Base-by-base conservation (phyloP, 2,329 filamentous ascomycete genomes). In the Ambrosiella cleistominuta region DNA sequence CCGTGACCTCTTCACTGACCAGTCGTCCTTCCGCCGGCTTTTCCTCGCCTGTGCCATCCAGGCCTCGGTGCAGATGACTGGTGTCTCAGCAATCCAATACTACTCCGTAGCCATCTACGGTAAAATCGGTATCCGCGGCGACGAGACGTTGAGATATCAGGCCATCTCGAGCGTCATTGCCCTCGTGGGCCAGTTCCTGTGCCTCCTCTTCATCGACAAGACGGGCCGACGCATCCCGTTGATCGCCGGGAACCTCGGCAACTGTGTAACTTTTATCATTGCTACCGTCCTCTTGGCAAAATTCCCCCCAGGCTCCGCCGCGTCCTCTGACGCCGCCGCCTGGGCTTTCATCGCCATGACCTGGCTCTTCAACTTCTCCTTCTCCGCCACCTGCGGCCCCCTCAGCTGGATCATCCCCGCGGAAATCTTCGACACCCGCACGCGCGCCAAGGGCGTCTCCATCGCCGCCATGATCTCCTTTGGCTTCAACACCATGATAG, bases 341-440 rank as follows among this genome's bases (percentile, higher is more conserved):
- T 87, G 83, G 82, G 84, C 80, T 1, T 91, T 90, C 69, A 90
- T 90, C 61, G 65, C 61, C 47, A 75, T 79, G 64, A 90, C 85
- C 1, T 90, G 86, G 86, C 67, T 86, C 1, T 90, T 87, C 74
- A 89, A 90, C 70, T 85, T 88, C 71, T 83, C 76, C 47, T 89
- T 88, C 74, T 83, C 77, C 2, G 76, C 77, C 39, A 84, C 83
- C 1, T 86, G 82, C 60, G 85, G 85, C 19, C 84, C 85, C 0
- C 70, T 88, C 1, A 70, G 68, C 0, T 77, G 69, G 76, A 77
- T 78, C 63, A 80, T 82, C 61, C 79, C 79, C 0, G 81, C 84
- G 54, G 84, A 88, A 66, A 83, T 88, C 45, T 89, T 89, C 69
- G 85, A 89, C 68, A 89, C 83, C 1, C 79, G 82, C 61, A 89